Evolutionary conservation across 2,329 filamentous ascomycete genomes (phyloP).

Genomic region (Fusarium mangiferae): DNA sequence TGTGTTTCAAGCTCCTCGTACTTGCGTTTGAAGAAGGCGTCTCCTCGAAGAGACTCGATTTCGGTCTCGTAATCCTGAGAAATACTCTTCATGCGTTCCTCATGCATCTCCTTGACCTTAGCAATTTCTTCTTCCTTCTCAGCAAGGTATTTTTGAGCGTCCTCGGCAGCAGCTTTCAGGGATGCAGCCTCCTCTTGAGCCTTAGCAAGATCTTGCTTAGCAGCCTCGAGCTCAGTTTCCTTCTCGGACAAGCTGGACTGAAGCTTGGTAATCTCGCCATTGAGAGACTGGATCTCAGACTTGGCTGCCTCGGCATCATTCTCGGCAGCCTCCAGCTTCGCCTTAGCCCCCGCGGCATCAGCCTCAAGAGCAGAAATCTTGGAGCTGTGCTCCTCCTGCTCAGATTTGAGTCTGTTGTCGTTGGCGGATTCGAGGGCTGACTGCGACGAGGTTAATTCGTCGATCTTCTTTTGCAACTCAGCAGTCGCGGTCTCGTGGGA

Average conservation of each 20-base stretch:
- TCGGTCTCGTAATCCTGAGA: slow-evolving; percentile 72
- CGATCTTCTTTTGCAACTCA: slow-evolving; percentile 65
- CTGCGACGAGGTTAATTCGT: slow-evolving; percentile 61
- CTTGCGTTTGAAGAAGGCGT: slow-evolving; percentile 72
- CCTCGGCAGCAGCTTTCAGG: slow-evolving; percentile 61
- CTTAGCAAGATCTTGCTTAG: slow-evolving; percentile 54
- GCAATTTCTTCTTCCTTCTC: slow-evolving; percentile 61
- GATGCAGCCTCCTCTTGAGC: slow-evolving; percentile 59
- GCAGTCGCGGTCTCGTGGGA: slow-evolving; percentile 59
- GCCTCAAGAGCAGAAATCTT: slow-evolving; percentile 63
- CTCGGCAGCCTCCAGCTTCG: slow-evolving; percentile 59
- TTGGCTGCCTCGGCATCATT: slow-evolving; percentile 56
- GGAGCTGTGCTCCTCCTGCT: slow-evolving; percentile 56
- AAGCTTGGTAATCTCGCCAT: slow-evolving; percentile 52
- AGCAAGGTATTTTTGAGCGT: slow-evolving; percentile 57
- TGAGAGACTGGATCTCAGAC: slow-evolving; percentile 57
- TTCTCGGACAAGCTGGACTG: slow-evolving; percentile 54
- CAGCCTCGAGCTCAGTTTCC: slow-evolving; percentile 59
- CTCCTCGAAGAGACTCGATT: slow-evolving; percentile 70
- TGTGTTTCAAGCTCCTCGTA: slow-evolving; percentile 69
- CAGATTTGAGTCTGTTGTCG: slow-evolving; percentile 57
- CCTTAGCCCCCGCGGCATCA: slow-evolving; percentile 62
- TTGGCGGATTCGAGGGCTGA: slow-evolving; percentile 57
- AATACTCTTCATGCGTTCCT: slow-evolving; percentile 66
- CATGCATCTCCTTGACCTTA: slow-evolving; percentile 65